Evolutionary conservation across 768 basidiomycete species (phyloP).

Genomic region (Pisolithus microcarpus): DNA sequence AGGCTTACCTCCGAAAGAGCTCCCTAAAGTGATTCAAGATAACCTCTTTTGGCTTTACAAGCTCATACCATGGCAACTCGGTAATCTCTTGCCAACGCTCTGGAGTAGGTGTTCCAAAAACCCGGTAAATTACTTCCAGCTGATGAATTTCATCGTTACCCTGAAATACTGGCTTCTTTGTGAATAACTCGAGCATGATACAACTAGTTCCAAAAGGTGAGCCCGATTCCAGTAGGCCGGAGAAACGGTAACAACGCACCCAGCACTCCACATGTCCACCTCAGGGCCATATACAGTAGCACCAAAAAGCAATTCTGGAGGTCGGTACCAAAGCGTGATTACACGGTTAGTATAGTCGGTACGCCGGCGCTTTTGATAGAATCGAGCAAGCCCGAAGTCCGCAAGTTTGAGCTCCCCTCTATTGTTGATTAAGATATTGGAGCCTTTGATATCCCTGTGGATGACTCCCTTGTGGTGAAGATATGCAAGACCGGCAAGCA

Average conservation of each 20-base stretch:
- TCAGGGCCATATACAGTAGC: conserved; percentile 95
- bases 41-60: conserved; percentile 83
- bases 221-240: not conserved
- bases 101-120: conserved; percentile 82
- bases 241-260: conserved; percentile 43
- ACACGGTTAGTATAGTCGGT: conserved; percentile 99
- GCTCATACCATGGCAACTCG: conserved; percentile 94
- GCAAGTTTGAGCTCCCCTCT: conserved; percentile 90
- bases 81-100: conserved; percentile 78
- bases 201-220: conserved; percentile 46
- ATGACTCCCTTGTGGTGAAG: conserved; percentile 94
- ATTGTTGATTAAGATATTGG: conserved; percentile 92
- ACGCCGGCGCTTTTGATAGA: conserved; percentile 85
- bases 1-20: conserved; percentile 73
- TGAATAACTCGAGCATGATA: conserved; percentile 97
- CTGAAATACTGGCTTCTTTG: conserved; percentile 95
- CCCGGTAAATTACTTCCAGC: conserved; percentile 84
- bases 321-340: conserved; percentile 97
- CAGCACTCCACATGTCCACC: conserved; percentile 99
- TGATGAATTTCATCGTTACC: conserved; percentile 98
- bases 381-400: conserved; percentile 95
- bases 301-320: conserved; percentile 90
- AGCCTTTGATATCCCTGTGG: conserved; percentile 98
- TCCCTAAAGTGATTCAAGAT: conserved; percentile 74
- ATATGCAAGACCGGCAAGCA: conserved; percentile 91